Base-by-base conservation (phyloP, 75 land plant genomes). In the Pinus tabuliformis region DNA sequence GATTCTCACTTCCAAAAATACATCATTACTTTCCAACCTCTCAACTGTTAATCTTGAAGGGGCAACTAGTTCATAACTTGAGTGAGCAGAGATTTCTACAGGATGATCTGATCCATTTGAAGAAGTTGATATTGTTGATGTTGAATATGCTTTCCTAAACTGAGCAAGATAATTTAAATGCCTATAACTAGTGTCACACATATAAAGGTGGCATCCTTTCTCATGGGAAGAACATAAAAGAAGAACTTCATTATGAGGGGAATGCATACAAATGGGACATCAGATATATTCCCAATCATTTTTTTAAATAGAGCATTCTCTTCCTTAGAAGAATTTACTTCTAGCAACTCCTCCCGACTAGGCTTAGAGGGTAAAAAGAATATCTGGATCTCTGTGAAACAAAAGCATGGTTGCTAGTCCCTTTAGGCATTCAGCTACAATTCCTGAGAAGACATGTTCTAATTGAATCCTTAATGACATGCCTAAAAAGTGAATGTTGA, bases 221-320 rank as follows among this genome's bases (percentile, higher is more conserved):
- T 83, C 86, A 54, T 82, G 80, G 18, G 86, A 84, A 22, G 86
- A 57, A 56, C 86, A 84, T 58, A 77, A 60, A 8, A 84, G 76
- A 36, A 84, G 75, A 56, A 84, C 85, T 21, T 85, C 86, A 78
- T 83, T 84, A 80, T 84, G 86, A 4, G 86, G 86, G 28, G 71
- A 84, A 15, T 91, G 91, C 86, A 86, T 83, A 78, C 92, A 91
- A 33, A 84, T 83, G 18, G 86, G 85, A 33, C 86, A 84, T 6
- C 76, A 78, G 6, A 70, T 73, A 36, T 84, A 85, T 58, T 84
- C 86, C 86, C 86, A 84, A 2, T 84, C 86, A n/a, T n/a, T 74
- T 80, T 81, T 17, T 72, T 85, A 15, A 36, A 72, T 5, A 18
- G 20, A 37, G 73, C 15, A 13, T 18, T 63, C 36, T 30, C 65